Evolutionary conservation across 129 eudicot species (phyloP), one percentile per base, ranked within the genome.

Genomic region (Tagetes erecta): DNA sequence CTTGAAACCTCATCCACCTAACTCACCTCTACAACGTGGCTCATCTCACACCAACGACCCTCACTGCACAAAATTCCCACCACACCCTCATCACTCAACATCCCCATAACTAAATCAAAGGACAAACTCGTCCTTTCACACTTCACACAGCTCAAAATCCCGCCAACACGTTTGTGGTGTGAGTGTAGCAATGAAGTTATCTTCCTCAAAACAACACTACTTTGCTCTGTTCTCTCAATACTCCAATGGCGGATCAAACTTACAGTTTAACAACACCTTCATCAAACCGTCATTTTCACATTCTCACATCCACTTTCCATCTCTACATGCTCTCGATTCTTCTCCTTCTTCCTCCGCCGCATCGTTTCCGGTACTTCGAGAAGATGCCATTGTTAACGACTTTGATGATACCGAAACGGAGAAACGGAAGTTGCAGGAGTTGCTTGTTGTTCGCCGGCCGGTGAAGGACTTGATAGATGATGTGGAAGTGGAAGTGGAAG

Each of bases 401-500:
- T 39, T 63, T 33, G 87, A 75, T 38, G 82, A 80, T 46, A 81
- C 81, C 74, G 76, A 38, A 38, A 36, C 84, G 1, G 80, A 81
- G 36, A 84, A 75, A 76, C 81, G 79, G 69, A 83, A 92, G 7
- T 31, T 87, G 33, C 88, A 90, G 83, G 92, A 90, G 39, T 35
- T 83, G 33, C 92, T 84, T 6, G 85, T 93, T 38, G 96, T 93
- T 72, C 86, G 97, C 0, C 65, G 98, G 49, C 98, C 98, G 33
- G 83, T 83, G 67, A 84, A 64, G 88, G 95, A 87, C 39, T 37
- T 67, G 20, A 67, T 35, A 6, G 87, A 68, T 34, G 91, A 73
- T 53, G 68, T 8, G 0, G 74, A 55, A 6, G 87, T 66, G 56
- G 79, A 68, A 44, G 73, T 35, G 75, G 49, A 74, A 11, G 62